Evolutionary conservation across 2,329 filamentous ascomycete species (phyloP).

Genomic region (Lecanicillium sp.): DNA sequence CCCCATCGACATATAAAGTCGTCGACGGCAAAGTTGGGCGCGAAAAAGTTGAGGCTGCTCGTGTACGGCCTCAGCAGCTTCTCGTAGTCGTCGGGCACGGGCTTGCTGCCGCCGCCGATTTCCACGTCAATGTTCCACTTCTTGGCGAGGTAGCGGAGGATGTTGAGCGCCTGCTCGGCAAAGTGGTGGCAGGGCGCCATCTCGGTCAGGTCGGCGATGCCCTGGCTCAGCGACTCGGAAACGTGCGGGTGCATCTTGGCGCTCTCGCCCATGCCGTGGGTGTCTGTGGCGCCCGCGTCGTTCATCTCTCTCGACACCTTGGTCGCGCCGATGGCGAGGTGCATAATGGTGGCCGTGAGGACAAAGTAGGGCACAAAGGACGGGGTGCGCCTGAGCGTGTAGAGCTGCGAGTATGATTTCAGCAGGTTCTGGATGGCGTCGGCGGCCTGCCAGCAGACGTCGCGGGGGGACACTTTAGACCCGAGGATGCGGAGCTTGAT

Average conservation of each 20-base stretch:
- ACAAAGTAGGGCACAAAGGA: slow-evolving; percentile 58
- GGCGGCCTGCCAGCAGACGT: slow-evolving; percentile 58
- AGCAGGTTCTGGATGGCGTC: slow-evolving; percentile 53
- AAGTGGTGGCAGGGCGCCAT: slow-evolving; percentile 58
- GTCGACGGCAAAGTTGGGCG: slow-evolving; percentile 40
- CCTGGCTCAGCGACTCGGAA: slow-evolving; percentile 42
- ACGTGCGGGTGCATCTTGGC: slow-evolving; percentile 34
- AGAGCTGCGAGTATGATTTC: slow-evolving; percentile 52
- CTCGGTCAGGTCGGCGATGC: slow-evolving; percentile 51
- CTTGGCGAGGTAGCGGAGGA: slow-evolving; percentile 50
- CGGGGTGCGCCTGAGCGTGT: slow-evolving; percentile 52
- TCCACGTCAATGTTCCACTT: slow-evolving; percentile 54
- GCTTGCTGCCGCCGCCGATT: slow-evolving; percentile 27
- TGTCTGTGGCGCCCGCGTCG: slow-evolving; percentile 16
- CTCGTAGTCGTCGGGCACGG: slow-evolving; percentile 32
- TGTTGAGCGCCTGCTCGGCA: slow-evolving; percentile 54
- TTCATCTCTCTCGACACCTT: slow-evolving; percentile 18
- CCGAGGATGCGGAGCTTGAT: slow-evolving; percentile 59
- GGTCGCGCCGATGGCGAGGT: slow-evolving; percentile 47
- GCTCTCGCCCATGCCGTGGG: slow-evolving; percentile 27
- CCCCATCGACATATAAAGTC: slow-evolving; percentile 47
- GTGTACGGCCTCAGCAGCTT: slow-evolving; percentile 41
- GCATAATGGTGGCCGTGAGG: slow-evolving; percentile 56
- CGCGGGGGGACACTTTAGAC: slow-evolving; percentile 56
- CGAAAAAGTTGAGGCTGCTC: slow-evolving; percentile 52